phyloP scores from a whole-genome alignment of 192 early-diverging fungal species.

The Backusella morwellensis region DNA sequence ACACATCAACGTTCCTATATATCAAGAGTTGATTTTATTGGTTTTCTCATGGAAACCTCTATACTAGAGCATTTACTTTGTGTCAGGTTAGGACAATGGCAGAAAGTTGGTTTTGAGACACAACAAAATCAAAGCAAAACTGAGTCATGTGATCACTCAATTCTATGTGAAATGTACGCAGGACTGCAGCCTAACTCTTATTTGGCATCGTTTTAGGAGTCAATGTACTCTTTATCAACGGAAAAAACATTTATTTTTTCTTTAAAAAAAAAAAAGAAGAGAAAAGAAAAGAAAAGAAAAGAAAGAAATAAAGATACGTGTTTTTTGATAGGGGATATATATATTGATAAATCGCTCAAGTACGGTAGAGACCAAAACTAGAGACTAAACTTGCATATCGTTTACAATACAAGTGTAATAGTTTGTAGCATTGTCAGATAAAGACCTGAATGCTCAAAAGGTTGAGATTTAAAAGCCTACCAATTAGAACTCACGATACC shows the following conservation, averaged over 20 bases:
- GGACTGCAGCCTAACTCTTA: background rate
- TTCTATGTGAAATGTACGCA: too few relatives aligned
- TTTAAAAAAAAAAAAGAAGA: background rate
- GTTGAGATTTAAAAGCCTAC: background rate
- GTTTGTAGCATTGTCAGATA: background rate
- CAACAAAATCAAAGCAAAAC: too few relatives aligned
- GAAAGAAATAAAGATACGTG: background rate
- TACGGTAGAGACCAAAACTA: background rate
- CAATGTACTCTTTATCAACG: background rate
- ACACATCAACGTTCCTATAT: too few relatives aligned
- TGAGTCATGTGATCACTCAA: background rate
- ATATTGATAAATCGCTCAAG: background rate
- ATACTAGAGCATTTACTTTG: background rate
- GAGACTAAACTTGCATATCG: background rate
- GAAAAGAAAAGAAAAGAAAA: background rate
- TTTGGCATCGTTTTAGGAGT: background rate
- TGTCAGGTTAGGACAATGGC: background rate
- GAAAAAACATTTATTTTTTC: background rate
- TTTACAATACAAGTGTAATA: background rate
- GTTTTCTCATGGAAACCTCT: background rate
- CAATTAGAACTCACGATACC: background rate
- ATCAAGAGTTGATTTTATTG: background rate
- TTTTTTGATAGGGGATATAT: background rate
- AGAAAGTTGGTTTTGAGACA: too few relatives aligned
- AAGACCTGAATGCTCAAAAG: background rate